Evolutionary conservation across 805 yeast genomes (phyloP).

Genomic region (Saccharomycopsis javanensis): DNA sequence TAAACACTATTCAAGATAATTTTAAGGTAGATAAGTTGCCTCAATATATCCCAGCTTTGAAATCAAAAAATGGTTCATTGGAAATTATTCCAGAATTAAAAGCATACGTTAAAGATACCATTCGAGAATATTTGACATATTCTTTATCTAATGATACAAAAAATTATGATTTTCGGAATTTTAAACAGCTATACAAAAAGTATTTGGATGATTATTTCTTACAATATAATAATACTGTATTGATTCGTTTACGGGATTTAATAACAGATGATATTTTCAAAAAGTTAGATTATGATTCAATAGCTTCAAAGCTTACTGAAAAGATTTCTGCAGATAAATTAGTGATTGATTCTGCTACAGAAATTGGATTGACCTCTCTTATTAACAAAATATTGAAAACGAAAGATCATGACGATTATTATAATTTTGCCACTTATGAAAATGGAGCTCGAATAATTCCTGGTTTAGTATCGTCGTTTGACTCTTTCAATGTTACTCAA

Average conservation of each 20-base stretch:
- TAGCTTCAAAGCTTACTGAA: not conserved
- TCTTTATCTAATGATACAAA: not conserved
- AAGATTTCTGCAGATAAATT: not conserved
- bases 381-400: constrained; percentile 4
- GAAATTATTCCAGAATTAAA: constrained; percentile 1
- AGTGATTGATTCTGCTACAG: constrained; percentile 16
- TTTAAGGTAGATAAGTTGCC: not conserved
- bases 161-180: not conserved
- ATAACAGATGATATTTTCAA: constrained; percentile 7
- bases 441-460: constrained; percentile 18
- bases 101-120: not conserved
- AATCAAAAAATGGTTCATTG: not conserved
- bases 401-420: constrained; percentile 1
- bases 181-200: not conserved
- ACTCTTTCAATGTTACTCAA: constrained; percentile 15
- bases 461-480: constrained; percentile 10
- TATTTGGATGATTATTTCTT: constrained; percentile 2
- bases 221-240: not conserved
- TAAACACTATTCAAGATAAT: not conserved
- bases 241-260: constrained; percentile 1
- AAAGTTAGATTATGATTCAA: not conserved
- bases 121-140: not conserved
- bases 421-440: constrained; percentile 16
- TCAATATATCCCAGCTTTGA: constrained; percentile 4
- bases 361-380: constrained; percentile 7